A percentile compares a stretch with the other conserved stretches of the same genome.
These are phyloP conservation scores for Aphanocladium album DNA, from an alignment of 2,329 filamentous ascomycete genomes.

Conservation along the genomic window DNA sequence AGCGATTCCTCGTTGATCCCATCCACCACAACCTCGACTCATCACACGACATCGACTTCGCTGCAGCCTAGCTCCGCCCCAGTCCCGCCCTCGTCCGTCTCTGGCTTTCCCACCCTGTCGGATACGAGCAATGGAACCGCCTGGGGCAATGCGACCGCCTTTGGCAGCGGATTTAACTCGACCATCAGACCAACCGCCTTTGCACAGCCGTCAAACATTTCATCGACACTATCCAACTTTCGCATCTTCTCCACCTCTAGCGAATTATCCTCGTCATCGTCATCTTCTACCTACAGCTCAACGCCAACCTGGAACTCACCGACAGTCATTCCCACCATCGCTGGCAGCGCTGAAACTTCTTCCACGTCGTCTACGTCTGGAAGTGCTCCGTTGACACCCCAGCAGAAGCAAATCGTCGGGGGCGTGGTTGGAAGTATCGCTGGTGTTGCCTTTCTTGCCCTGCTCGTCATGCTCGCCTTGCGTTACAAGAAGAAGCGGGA, in stretches of 20 bases:
- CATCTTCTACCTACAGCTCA: not conserved
- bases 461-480: slow-evolving; percentile 49
- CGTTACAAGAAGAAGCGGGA: slow-evolving; percentile 50
- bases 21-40: slow-evolving; percentile 13
- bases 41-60: slow-evolving; percentile 13
- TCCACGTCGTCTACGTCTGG: slow-evolving; percentile 13
- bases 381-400: slow-evolving; percentile 23
- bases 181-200: not conserved
- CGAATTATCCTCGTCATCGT: not conserved
- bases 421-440: slow-evolving; percentile 55
- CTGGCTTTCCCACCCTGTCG: slow-evolving; percentile 8
- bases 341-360: slow-evolving; percentile 18
- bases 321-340: slow-evolving; percentile 18
- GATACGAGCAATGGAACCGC: slow-evolving; percentile 10
- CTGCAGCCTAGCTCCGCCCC: not conserved
- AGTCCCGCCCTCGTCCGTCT: not conserved
- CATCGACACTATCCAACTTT: slow-evolving; percentile 4
- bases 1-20: slow-evolving; percentile 2
- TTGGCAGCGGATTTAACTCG: not conserved
- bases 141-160: slow-evolving; percentile 2
- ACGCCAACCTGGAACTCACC: slow-evolving; percentile 13
- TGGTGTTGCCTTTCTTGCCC: slow-evolving; percentile 50
- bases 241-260: not conserved
- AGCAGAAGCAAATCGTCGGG: slow-evolving; percentile 44
- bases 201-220: not conserved